Evolutionary conservation across 441 rosid species (phyloP), one percentile per base, ranked within the genome.

Genomic region (Pelargonium fulgidum): DNA sequence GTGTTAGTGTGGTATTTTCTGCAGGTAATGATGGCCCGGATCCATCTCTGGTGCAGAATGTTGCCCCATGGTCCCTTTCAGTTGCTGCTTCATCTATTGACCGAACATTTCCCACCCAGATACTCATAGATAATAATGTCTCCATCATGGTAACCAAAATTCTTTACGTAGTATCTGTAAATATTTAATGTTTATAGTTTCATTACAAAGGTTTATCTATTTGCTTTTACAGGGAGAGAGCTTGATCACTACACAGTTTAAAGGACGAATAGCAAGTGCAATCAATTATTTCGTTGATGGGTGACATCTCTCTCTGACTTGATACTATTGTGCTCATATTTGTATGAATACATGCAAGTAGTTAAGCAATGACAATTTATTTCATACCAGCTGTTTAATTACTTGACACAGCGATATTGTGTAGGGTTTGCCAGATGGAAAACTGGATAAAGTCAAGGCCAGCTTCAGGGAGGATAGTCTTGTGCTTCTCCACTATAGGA

Each of bases 401-500:
- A 36, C 41, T 36, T 36, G 41, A 36, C 41, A 36, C 41, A 1
- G 4, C 3, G 4, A 50, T 29, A 16, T 11, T 68, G 20, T 68
- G 45, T 79, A 87, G 89, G 64, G 63, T 79, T 68, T 90, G 93
- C 73, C 26, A 12, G 58, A n/a, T 17, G 76, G 81, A 73, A 29
- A 68, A 64, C 6, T 81, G 88, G 88, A 77, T 16, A 10, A 14
- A 67, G 11, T 47, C 65, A 9, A 81, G 1, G 64, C 0, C 17
- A 19, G 93, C 90, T 19, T 76, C 54, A 7, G 84, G 83, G 48
- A 84, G 24, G 68, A 59, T 84, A 44, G 65, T 88, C 42, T 39
- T 90, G n/a, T 90, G 96, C 75, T 87, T 90, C 81, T 80, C 88
- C 11, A 79, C 80, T 0, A 52, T 72, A 33, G 96, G 91, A 20